Evolutionary conservation across 1,139 yeast species (phyloP), one percentile per base, ranked within the genome.

Genomic region (Scheffersomyces lignicola): DNA sequence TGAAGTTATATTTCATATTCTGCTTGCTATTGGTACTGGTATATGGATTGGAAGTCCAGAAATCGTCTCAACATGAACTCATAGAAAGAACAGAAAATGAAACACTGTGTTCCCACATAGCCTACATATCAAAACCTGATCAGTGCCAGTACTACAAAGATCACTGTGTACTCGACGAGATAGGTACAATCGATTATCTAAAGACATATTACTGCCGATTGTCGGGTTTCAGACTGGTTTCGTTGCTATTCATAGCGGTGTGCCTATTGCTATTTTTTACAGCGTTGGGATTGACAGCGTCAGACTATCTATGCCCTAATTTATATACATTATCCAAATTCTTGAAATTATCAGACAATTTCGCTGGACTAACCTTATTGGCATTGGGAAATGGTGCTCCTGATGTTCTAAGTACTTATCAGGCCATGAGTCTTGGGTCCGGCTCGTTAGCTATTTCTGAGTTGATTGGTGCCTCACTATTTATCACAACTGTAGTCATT

Each of bases 361-460:
- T 90, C 24, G 85, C 96, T 3, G 97, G 97, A 0, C 74, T 90
- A 47, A 90, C 97, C 0, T 65, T 90, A 31, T 65, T 92, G 38
- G 96, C 98, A 0, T 69, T 90, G 43, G 97, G 97, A 0, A 92
- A 92, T 57, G 92, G 96, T 7, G 74, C 95, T 0, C 96, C 97
- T 0, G 98, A 92, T 58, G 80, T 92, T 3, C 73, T 89, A 32
- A 77, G 94, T 33, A 88, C 96, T 0, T 87, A 79, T 54, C 81
- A 82, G 28, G 96, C 96, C 5, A 76, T 89, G 77, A 69, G 70
- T 26, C 60, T 78, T 3, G 82, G 78, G 12, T 76, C 85, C 4
- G 80, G 84, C 1, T 73, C 88, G 3, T 62, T 92, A 54, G 97
- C 97, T 0, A 62, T 92, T 4, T 94, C 97, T 1, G 97, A 90